A percentile compares a stretch with the other conserved stretches of the same genome.
Conservation (phyloP, 805 yeast genomes). For the Lipomyces spencermartinsiae region DNA sequence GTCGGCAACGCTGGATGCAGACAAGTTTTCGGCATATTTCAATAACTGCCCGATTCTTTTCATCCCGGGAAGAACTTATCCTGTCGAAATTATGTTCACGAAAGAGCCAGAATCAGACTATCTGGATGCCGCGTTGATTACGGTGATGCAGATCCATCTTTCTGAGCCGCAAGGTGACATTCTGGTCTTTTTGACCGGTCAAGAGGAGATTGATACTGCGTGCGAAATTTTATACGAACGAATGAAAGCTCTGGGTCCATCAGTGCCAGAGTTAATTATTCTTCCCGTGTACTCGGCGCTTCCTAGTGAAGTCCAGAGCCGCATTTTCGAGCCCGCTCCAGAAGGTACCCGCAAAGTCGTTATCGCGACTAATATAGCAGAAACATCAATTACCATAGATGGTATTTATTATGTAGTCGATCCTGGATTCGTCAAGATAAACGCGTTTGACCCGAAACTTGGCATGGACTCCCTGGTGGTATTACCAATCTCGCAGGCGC, state of each 20-base stretch:
- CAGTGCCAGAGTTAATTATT: slow-evolving; percentile 65
- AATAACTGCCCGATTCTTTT: slow-evolving; percentile 82
- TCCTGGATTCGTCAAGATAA: slow-evolving; percentile 93
- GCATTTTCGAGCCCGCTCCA: slow-evolving; percentile 89
- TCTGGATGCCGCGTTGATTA: slow-evolving; percentile 84
- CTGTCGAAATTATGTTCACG: slow-evolving; percentile 85
- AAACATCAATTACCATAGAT: slow-evolving; percentile 93
- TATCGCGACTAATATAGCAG: slow-evolving; percentile 95
- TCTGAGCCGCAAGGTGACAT: slow-evolving; percentile 80
- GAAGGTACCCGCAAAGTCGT: slow-evolving; percentile 80
- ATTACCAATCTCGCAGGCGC: slow-evolving; percentile 89
- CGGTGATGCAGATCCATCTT: slow-evolving; percentile 84
- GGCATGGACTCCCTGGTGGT: slow-evolving; percentile 90
- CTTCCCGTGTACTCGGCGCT: slow-evolving; percentile 92
- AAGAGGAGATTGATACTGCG: slow-evolving; percentile 90
- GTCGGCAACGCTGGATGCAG: slow-evolving; percentile 94
- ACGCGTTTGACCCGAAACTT: slow-evolving; percentile 81
- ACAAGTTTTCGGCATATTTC: slow-evolving; percentile 82
- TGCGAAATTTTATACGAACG: slow-evolving; percentile 74
- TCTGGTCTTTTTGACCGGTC: slow-evolving; percentile 90
- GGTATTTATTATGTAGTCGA: slow-evolving; percentile 96
- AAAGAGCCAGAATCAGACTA: slow-evolving; percentile 90
- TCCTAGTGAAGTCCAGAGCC: slow-evolving; percentile 81
- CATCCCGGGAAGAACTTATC: slow-evolving; percentile 92
- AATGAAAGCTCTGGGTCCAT: slow-evolving; percentile 67